phyloP scores from a whole-genome alignment of 2,329 filamentous ascomycete species.

The Lachnellula arida region DNA sequence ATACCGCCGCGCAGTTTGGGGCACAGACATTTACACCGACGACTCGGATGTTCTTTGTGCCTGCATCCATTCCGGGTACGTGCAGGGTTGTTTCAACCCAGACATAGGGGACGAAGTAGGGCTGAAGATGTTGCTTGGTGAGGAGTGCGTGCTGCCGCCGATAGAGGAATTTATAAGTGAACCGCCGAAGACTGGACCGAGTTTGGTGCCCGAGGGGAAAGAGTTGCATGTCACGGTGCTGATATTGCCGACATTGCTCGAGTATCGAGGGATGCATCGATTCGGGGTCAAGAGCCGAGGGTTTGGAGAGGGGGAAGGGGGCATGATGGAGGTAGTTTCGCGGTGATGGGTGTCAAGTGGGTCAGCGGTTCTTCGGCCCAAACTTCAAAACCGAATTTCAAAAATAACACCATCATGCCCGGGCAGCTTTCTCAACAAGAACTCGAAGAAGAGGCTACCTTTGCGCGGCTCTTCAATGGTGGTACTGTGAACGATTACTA shows the following conservation, averaged over 20 bases:
- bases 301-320: conserved; percentile 57
- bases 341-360: conserved; percentile 77
- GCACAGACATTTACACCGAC: conserved; percentile 90
- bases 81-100: conserved; percentile 66
- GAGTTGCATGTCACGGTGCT: conserved; percentile 86
- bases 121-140: conserved; percentile 64
- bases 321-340: conserved; percentile 67
- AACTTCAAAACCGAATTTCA: conserved; percentile 38
- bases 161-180: conserved; percentile 42
- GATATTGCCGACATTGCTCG: conserved; percentile 72
- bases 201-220: conserved; percentile 59
- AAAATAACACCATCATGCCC: conserved; percentile 13
- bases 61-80: conserved; percentile 89
- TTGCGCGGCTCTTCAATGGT: conserved; percentile 10
- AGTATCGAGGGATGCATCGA: conserved; percentile 69
- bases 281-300: conserved; percentile 79
- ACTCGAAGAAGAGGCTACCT: conserved; percentile 16
- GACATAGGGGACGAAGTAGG: conserved; percentile 37
- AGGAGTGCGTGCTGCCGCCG: conserved; percentile 13
- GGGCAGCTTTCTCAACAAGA: conserved; percentile 16
- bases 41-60: conserved; percentile 92
- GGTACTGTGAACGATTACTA: background rate
- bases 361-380: conserved; percentile 63
- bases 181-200: conserved; percentile 57
- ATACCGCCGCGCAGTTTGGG: conserved; percentile 76